A percentile compares a stretch with the other conserved stretches of the same genome.
phyloP scores from a whole-genome alignment of 78 protist genomes.

The Creolimax fragrantissima region DNA sequence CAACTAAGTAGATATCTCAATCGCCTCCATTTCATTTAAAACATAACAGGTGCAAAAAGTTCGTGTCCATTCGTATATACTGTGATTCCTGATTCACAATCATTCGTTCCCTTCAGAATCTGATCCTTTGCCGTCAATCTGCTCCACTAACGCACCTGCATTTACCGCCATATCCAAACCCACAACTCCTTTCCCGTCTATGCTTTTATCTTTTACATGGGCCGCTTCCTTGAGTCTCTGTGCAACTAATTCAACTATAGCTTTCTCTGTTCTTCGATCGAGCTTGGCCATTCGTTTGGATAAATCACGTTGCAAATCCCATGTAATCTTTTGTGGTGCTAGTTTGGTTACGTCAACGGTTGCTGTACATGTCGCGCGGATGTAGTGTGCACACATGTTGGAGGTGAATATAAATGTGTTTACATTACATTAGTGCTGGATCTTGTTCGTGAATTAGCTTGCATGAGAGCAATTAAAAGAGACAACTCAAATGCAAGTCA shows the following conservation, averaged over 20 bases:
- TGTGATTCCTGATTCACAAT: too few relatives aligned
- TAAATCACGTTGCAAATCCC: not conserved
- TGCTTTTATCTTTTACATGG: not conserved
- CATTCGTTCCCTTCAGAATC: not conserved
- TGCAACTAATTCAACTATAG: not conserved
- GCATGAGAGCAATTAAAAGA: too few relatives aligned
- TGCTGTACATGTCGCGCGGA: too few relatives aligned
- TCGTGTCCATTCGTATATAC: too few relatives aligned
- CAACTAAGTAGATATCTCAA: too few relatives aligned
- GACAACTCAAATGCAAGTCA: too few relatives aligned
- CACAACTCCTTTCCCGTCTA: not conserved
- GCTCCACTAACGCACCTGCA: not conserved
- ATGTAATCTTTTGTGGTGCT: not conserved
- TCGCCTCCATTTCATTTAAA: too few relatives aligned
- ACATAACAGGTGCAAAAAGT: too few relatives aligned
- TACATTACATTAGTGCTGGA: too few relatives aligned
- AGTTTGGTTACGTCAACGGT: not conserved
- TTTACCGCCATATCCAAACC: not conserved
- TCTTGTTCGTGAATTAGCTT: too few relatives aligned
- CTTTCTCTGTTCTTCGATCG: not conserved
- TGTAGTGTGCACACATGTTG: too few relatives aligned
- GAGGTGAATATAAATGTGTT: too few relatives aligned
- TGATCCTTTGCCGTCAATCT: not conserved
- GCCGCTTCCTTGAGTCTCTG: not conserved
- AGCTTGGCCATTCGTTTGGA: not conserved